A percentile compares a stretch with the other conserved stretches of the same genome.
Evolutionary conservation across 2,329 filamentous ascomycete species (phyloP).

Genomic region (Setomelanomma holmii): DNA sequence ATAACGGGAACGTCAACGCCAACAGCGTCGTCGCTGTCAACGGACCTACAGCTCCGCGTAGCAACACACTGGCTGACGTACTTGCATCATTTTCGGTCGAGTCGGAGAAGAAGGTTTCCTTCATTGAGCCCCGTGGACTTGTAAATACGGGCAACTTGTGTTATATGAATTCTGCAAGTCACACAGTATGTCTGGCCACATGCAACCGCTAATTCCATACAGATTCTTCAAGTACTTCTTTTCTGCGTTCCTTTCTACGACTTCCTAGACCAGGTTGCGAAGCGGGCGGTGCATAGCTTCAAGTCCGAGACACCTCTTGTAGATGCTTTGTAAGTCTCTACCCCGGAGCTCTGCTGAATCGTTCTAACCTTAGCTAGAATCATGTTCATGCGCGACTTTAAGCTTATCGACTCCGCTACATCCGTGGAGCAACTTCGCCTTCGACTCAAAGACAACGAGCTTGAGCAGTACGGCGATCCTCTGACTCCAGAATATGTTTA

Average conservation of each 20-base stretch:
- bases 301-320: conserved; percentile 93
- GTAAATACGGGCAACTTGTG: conserved; percentile 99
- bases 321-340: conserved; percentile 83
- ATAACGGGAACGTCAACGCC: conserved; percentile 31
- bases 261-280: conserved; percentile 86
- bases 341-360: neutral
- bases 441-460: conserved; percentile 78
- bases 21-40: conserved; percentile 40
- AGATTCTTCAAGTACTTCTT: conserved; percentile 94
- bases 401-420: conserved; percentile 78
- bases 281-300: conserved; percentile 85
- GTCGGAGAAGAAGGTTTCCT: conserved; percentile 71
- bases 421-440: conserved; percentile 76
- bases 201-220: conserved; percentile 39
- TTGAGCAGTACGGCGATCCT: conserved; percentile 88
- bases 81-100: conserved; percentile 75
- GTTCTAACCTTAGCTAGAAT: conserved; percentile 64
- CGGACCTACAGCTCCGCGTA: conserved; percentile 57
- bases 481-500: conserved; percentile 96
- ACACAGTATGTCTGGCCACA: neutral
- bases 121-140: conserved; percentile 89
- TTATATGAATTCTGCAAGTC: conserved; percentile 97
- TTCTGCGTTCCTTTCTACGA: conserved; percentile 95
- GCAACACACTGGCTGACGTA: conserved; percentile 75
- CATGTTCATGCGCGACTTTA: conserved; percentile 94